Evolutionary conservation across 1,284 basidiomycete species (phyloP).

Genomic region (Ganoderma leucocontextum): DNA sequence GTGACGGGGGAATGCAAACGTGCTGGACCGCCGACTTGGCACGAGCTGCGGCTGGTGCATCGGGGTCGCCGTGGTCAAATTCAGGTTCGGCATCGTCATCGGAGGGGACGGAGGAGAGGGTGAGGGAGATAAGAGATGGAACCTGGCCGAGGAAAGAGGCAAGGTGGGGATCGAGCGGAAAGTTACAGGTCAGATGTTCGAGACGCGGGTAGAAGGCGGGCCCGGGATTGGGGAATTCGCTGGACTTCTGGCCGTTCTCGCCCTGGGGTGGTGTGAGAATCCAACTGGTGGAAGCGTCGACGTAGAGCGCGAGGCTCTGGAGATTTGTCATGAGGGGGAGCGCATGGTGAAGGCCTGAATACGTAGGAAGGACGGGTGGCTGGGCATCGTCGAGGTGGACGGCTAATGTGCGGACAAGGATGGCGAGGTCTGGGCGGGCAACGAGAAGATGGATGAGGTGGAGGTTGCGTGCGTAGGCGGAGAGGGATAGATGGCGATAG

Average conservation of each 20-base stretch:
- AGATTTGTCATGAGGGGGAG: constrained; percentile 67
- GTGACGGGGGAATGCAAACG: constrained; percentile 34
- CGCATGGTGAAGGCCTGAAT: constrained; percentile 56
- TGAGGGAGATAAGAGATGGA: constrained; percentile 34
- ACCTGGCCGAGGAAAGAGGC: constrained; percentile 57
- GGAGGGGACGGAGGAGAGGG: constrained; percentile 30
- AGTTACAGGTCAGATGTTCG: constrained; percentile 61
- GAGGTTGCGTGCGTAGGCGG: constrained; percentile 54
- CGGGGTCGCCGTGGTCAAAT: constrained; percentile 20
- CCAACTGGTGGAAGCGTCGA: constrained; percentile 60
- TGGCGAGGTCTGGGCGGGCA: constrained; percentile 57
- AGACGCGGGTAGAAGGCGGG: constrained; percentile 53
- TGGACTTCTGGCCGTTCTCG: constrained; percentile 33
- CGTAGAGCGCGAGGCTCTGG: constrained; percentile 61
- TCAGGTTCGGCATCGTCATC: constrained; percentile 28
- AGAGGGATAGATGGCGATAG: constrained; percentile 63
- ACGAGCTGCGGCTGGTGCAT: constrained; percentile 12
- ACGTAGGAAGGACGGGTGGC: constrained; percentile 54
- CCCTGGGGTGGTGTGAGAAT: constrained; percentile 48
- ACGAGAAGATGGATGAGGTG: constrained; percentile 63
- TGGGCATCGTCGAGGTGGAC: constrained; percentile 55
- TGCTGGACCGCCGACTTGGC: constrained; percentile 33
- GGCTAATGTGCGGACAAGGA: constrained; percentile 65
- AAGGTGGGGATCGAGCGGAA: constrained; percentile 64
- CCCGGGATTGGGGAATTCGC: constrained; percentile 21